phyloP scores from a whole-genome alignment of 441 rosid genomes.

The Geranium incanum region DNA sequence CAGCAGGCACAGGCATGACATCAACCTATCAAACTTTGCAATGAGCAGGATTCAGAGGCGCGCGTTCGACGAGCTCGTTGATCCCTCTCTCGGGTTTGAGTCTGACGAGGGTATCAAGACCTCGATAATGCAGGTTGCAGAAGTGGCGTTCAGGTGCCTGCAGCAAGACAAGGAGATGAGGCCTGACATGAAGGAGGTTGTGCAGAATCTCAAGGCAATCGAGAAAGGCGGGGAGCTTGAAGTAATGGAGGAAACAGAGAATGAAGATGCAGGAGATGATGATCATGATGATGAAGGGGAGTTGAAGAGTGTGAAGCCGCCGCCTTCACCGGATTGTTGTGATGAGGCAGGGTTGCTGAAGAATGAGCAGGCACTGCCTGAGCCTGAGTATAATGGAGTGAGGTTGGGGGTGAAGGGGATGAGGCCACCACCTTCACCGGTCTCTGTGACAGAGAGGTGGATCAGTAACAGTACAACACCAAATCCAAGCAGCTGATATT shows the following conservation, averaged over 20 bases:
- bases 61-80: constrained; percentile 46
- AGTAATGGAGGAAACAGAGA: constrained; percentile 7
- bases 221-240: constrained; percentile 14
- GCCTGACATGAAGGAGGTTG: constrained; percentile 58
- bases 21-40: constrained; percentile 60
- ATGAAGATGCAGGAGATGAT: constrained; percentile 20
- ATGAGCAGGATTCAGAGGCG: constrained; percentile 47
- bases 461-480: constrained; percentile 38
- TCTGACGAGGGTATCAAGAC: constrained; percentile 33
- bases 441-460: constrained; percentile 58
- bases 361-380: constrained; percentile 17
- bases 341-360: constrained; percentile 34
- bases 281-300: constrained; percentile 15
- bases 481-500: constrained; percentile 25
- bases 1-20: constrained; percentile 44
- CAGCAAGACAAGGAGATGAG: constrained; percentile 62
- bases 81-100: constrained; percentile 41
- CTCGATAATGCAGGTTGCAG: constrained; percentile 55
- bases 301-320: constrained; percentile 17
- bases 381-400: constrained; percentile 7
- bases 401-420: neutral
- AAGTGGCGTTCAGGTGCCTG: constrained; percentile 56
- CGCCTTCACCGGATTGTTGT: constrained; percentile 31
- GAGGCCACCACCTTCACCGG: constrained; percentile 39
- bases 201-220: constrained; percentile 38